Percentiles rank a stretch among this genome's conserved stretches.
These are phyloP conservation scores for Batrachochytrium dendrobatidis DNA, from an alignment of 371 early-diverging fungal species.

Conservation along the genomic window DNA sequence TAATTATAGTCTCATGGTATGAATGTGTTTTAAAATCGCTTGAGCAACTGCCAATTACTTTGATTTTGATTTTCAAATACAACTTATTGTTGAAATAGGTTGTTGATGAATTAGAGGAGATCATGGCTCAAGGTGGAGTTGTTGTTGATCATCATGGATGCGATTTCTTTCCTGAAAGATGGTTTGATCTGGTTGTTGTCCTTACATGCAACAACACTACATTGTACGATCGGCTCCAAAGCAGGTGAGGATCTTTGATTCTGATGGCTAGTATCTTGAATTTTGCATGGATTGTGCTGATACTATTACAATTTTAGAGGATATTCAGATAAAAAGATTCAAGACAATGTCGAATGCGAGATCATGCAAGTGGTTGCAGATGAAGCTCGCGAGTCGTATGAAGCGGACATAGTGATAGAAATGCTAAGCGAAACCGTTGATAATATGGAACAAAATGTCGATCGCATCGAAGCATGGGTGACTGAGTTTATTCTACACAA, in stretches of 20 bases:
- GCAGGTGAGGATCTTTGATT: slow-evolving; percentile 59
- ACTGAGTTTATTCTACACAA: slow-evolving; percentile 26
- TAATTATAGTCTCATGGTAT: background rate
- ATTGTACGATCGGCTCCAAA: slow-evolving; percentile 78
- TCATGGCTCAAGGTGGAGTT: slow-evolving; percentile 70
- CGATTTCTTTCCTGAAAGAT: slow-evolving; percentile 90
- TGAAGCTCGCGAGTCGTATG: slow-evolving; percentile 81
- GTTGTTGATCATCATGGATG: slow-evolving; percentile 92
- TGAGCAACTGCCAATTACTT: background rate
- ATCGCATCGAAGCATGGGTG: slow-evolving; percentile 63
- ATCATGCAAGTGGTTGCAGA: slow-evolving; percentile 96
- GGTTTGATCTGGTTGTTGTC: slow-evolving; percentile 95
- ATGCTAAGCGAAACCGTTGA: slow-evolving; percentile 70
- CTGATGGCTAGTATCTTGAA: background rate
- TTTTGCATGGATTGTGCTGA: background rate
- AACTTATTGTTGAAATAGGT: slow-evolving; percentile 36
- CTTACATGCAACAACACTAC: slow-evolving; percentile 71
- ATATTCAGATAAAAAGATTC: slow-evolving; percentile 82
- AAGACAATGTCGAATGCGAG: slow-evolving; percentile 96
- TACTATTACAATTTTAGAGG: slow-evolving; percentile 44
- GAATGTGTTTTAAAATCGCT: slow-evolving; percentile 21
- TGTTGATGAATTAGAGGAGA: slow-evolving; percentile 78
- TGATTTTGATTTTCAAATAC: slow-evolving; percentile 6
- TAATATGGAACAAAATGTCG: slow-evolving; percentile 85
- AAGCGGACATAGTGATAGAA: slow-evolving; percentile 71